These are phyloP conservation scores for Eucalyptus virginea DNA, from an alignment of 345 rosid genomes.

Conservation along the genomic window DNA sequence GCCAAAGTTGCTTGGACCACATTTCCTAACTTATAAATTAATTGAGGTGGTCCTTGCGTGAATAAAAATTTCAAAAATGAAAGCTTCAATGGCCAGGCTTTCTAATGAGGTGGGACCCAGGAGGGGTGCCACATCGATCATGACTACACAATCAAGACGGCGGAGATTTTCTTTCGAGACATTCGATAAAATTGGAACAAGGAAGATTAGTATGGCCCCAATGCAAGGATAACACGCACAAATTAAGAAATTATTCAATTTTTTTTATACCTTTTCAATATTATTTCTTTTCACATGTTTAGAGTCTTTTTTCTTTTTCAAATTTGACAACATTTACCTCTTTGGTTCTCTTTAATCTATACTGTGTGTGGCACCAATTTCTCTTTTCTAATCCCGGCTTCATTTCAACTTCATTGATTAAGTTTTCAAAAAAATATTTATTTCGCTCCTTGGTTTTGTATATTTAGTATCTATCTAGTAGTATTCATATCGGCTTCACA, in stretches of 20 bases:
- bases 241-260: not conserved
- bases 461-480: not conserved
- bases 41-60: not conserved
- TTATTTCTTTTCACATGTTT: not conserved
- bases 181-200: not conserved
- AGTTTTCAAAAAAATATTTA: not conserved
- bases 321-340: not conserved
- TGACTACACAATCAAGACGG: not conserved
- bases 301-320: not conserved
- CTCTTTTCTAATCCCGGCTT: not conserved
- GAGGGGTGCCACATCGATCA: not conserved
- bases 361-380: fast-evolving
- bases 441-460: not conserved
- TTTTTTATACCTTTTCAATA: not conserved
- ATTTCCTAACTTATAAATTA: not conserved
- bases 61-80: not conserved
- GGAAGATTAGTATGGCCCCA: not conserved
- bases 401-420: not conserved
- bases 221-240: not conserved
- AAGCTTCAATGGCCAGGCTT: not conserved
- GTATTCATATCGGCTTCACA: fast-evolving
- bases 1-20: not conserved
- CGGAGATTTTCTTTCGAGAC: not conserved
- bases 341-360: not conserved
- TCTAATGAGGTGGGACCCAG: not conserved